Evolutionary conservation across 768 basidiomycete species (phyloP), one percentile per base, ranked within the genome.

Genomic region (Panaeolus papilionaceus): DNA sequence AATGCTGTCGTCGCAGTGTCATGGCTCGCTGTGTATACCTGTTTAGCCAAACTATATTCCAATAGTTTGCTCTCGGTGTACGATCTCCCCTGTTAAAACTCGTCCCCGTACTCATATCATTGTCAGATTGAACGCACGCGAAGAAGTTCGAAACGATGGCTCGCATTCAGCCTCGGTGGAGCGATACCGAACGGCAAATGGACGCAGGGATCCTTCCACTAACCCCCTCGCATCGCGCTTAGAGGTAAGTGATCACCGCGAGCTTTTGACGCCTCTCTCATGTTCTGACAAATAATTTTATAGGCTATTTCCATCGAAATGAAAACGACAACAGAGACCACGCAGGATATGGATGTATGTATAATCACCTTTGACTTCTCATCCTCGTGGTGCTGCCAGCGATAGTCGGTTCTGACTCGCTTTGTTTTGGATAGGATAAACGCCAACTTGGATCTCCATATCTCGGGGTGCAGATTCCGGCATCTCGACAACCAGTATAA

Each of bases 21-120:
- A 39, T 80, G 78, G 79, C 70, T 77, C 3, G 78, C 71, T 18
- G 64, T 75, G 3, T 78, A 80, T 64, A 75, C 75, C 1, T 75
- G 75, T 62, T 69, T 79, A 4, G 77, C 78, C 1, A 77, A 78
- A 71, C 58, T 77, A 11, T 76, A 76, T 67, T 72, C 75, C 4
- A 76, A 75, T 58, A 74, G 74, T 51, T 68, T 78, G 38, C 61
- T 76, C 3, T 75, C 75, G 8, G 69, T 71, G 71, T 77, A 65
- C 26, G 74, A 72, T 33, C 18, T 26, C 20, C 4, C 11, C 23
- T 23, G 23, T 11, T 61, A 4, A 23, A 23, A 23, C 23, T 1
- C 23, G 14, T 38, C 2, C 40, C 16, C 28, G 10, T 8, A 38
- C 61, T 63, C 4, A 65, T 28, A 51, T 38, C 38, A n/a, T 38